These are phyloP conservation scores for Phytophthora palmivora DNA, from an alignment of 352 stramenopile genomes.

Conservation along the genomic window DNA sequence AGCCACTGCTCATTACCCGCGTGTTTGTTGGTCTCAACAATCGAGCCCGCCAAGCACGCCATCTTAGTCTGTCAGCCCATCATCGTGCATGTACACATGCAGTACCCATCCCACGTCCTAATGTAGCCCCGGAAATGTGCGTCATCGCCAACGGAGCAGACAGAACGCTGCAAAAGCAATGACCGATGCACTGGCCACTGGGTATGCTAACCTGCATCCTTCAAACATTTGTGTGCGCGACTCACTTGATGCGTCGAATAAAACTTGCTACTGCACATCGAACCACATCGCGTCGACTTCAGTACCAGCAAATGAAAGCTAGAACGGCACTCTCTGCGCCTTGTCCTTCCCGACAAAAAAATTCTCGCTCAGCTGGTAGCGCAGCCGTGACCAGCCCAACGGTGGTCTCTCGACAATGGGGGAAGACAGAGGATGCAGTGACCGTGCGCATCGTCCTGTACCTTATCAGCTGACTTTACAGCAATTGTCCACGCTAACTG, in stretches of 20 bases:
- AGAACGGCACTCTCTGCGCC: background rate
- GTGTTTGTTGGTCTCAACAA: constrained; percentile 11
- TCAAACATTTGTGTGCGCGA: background rate
- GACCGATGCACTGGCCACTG: too few species aligned
- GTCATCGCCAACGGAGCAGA: background rate
- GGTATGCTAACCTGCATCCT: too few species aligned
- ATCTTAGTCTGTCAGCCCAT: constrained; percentile 22
- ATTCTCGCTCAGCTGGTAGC: constrained; percentile 12
- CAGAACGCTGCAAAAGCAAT: too few species aligned
- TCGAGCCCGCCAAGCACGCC: constrained; percentile 21
- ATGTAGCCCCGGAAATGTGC: background rate
- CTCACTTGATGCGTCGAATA: too few species aligned
- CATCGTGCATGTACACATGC: background rate
- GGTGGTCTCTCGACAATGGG: constrained; percentile 1
- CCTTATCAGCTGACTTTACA: constrained; percentile 16
- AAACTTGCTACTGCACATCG: too few species aligned
- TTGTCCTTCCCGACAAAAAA: constrained; percentile 21
- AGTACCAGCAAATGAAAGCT: background rate
- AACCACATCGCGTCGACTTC: constrained; percentile 3
- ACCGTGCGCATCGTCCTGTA: constrained; percentile 1
- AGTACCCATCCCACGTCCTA: background rate
- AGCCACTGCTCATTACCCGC: background rate
- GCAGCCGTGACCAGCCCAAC: too few species aligned
- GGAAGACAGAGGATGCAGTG: constrained; percentile 6
- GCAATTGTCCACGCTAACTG: constrained; percentile 1